Percentiles rank a stretch among this genome's conserved stretches.
phyloP scores from a whole-genome alignment of 176 grass and related monocot genomes.

The Triticum dicoccoides region DNA sequence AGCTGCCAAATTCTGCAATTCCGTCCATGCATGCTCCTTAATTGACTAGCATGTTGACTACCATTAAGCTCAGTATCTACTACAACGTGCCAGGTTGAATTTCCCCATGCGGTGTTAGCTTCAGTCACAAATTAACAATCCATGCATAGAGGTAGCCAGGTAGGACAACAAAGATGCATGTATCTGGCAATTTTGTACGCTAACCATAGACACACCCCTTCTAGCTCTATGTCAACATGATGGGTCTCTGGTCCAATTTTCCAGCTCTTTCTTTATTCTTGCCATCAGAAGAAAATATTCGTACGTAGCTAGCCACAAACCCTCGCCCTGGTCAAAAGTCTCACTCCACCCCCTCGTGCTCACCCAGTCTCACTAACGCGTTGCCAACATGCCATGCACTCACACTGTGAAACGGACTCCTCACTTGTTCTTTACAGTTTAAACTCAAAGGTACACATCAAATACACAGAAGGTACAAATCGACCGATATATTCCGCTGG shows the following conservation, averaged over 20 bases:
- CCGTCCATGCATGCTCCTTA: too few species aligned
- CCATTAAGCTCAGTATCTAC: too few species aligned
- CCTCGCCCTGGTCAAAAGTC: conserved; percentile 6
- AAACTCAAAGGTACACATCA: not conserved
- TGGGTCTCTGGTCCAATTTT: not conserved
- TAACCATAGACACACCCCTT: too few species aligned
- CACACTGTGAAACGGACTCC: conserved; percentile 8
- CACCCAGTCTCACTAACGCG: conserved; percentile 7
- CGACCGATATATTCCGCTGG: not conserved
- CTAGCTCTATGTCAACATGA: not conserved
- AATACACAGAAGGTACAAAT: not conserved
- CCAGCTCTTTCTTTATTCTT: not conserved
- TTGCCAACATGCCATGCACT: not conserved
- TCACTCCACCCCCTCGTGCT: conserved; percentile 7
- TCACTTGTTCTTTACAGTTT: not conserved
- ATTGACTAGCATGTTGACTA: too few species aligned
- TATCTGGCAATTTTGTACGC: too few species aligned
- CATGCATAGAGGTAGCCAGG: too few species aligned
- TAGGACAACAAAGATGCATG: too few species aligned
- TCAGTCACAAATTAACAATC: too few species aligned
- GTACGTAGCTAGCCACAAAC: not conserved
- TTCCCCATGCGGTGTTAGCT: too few species aligned
- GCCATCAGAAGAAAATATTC: not conserved
- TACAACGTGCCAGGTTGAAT: too few species aligned
- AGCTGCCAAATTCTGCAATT: too few species aligned